Base-by-base conservation (phyloP, 768 basidiomycete species). In the Russula abietina region DNA sequence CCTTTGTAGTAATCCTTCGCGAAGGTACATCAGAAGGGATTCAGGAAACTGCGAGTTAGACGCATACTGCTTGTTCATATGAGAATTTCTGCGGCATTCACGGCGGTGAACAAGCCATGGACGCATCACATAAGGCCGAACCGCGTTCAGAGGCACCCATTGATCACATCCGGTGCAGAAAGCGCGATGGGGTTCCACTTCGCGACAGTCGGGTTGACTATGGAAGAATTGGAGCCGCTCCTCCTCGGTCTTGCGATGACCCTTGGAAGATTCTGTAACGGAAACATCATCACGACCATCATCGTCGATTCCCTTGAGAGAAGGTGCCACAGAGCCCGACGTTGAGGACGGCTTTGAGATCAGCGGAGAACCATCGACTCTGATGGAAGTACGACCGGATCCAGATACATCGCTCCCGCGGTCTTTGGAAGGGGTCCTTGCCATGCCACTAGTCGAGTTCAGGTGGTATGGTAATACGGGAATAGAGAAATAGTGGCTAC, bases 211-310 rank as follows among this genome's bases (percentile, higher is more conserved):
- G 6, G 83, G 75, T 66, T 89, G 82, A 63, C 84, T 82, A 64
- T 80, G 79, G 71, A 86, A 83, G 71, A 84, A 85, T 68, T 83
- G 78, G 41, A 83, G 78, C 32, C 88, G 83, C 66, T 88, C 85
- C 9, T 75, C 72, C 73, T 87, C 87, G 26, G 77, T 81, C 60
- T 84, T 83, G 41, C 83, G 81, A 43, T 81, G 78, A 51, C 73
- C 69, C 71, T 59, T 70, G 69, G 59, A 70, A 3, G 84, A 85
- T 63, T 83, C 85, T 4, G 83, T 78, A 32, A 84, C 73, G 5
- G 84, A 86, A 7, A 74, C 76, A 43, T 72, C 74, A 64, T 85
- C 84, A 38, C 67, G 62, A 62, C 81, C 80, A 41, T 61, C 60
- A 7, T 70, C 71, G 16, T 57, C 61, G 26, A 22, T 50, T 46